Evolutionary conservation across 495 filamentous ascomycete species (phyloP).

Genomic region (Penicillium antarcticum): DNA sequence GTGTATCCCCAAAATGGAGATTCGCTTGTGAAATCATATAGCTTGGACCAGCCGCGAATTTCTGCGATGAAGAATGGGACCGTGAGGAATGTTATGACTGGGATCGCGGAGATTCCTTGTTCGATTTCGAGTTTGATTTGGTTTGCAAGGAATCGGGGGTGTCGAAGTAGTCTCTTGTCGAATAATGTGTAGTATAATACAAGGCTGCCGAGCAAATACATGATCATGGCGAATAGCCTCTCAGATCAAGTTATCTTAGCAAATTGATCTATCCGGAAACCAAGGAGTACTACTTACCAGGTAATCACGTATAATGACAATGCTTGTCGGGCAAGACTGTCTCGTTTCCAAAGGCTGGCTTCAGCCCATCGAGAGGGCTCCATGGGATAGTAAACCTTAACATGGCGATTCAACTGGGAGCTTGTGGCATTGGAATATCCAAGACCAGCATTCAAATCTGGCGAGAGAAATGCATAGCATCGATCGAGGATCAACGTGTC

Average conservation of each 20-base stretch:
- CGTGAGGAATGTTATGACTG: constrained; percentile 76
- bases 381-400: constrained; percentile 57
- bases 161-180: constrained; percentile 78
- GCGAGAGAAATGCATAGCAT: constrained; percentile 61
- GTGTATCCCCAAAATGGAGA: constrained; percentile 72
- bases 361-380: constrained; percentile 62
- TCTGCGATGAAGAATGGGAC: constrained; percentile 76
- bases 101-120: constrained; percentile 67
- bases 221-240: constrained; percentile 64
- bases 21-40: constrained; percentile 72
- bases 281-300: constrained; percentile 48
- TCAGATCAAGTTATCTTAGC: background rate
- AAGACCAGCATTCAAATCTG: constrained; percentile 38
- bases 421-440: constrained; percentile 3
- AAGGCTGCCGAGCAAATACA: constrained; percentile 69
- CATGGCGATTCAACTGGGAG: constrained; percentile 20
- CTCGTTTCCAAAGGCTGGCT: constrained; percentile 62
- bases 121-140: constrained; percentile 80
- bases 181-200: constrained; percentile 84
- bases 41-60: constrained; percentile 75
- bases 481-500: constrained; percentile 71
- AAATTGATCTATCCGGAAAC: background rate
- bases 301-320: constrained; percentile 66
- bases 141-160: constrained; percentile 89
- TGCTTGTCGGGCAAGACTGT: constrained; percentile 63